These are phyloP conservation scores for Neobulgaria alba DNA, from an alignment of 2,329 filamentous ascomycete species.

Conservation along the genomic window DNA sequence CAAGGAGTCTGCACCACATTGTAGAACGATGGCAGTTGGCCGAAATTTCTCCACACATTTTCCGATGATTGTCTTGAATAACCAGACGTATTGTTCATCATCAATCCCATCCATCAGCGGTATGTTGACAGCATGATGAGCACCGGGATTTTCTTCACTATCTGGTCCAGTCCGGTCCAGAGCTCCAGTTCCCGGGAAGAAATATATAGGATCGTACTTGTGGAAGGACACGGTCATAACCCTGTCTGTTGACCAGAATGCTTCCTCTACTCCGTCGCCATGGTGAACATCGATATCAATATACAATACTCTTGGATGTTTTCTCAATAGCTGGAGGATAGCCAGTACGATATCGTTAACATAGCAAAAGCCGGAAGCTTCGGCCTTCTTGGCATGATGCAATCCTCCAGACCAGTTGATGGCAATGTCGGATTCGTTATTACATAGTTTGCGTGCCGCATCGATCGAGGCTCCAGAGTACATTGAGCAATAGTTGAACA, in stretches of 20 bases:
- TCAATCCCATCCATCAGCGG: constrained; percentile 86
- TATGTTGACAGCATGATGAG: constrained; percentile 84
- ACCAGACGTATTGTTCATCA: constrained; percentile 75
- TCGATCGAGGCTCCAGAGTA: constrained; percentile 88
- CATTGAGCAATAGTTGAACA: constrained; percentile 91
- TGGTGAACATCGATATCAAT: constrained; percentile 93
- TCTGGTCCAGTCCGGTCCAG: constrained; percentile 78
- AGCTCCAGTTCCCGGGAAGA: constrained; percentile 88
- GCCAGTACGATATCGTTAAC: constrained; percentile 97
- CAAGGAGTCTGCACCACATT: constrained; percentile 91
- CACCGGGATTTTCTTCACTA: constrained; percentile 75
- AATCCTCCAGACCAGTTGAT: constrained; percentile 96
- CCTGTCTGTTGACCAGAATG: constrained; percentile 80
- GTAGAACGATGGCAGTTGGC: constrained; percentile 85
- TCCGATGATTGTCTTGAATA: constrained; percentile 77
- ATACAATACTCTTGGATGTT: constrained; percentile 80
- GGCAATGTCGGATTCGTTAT: constrained; percentile 84
- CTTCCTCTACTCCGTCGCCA: constrained; percentile 84
- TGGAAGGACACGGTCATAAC: constrained; percentile 94
- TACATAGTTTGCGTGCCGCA: constrained; percentile 80
- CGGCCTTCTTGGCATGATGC: constrained; percentile 90
- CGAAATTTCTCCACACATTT: constrained; percentile 73
- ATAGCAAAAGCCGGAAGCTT: constrained; percentile 96
- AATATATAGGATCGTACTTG: constrained; percentile 77
- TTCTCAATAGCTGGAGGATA: constrained; percentile 77